Evolutionary conservation across 2,329 filamentous ascomycete species (phyloP), one percentile per base, ranked within the genome.

Genomic region (Magnaporthiopsis poae): DNA sequence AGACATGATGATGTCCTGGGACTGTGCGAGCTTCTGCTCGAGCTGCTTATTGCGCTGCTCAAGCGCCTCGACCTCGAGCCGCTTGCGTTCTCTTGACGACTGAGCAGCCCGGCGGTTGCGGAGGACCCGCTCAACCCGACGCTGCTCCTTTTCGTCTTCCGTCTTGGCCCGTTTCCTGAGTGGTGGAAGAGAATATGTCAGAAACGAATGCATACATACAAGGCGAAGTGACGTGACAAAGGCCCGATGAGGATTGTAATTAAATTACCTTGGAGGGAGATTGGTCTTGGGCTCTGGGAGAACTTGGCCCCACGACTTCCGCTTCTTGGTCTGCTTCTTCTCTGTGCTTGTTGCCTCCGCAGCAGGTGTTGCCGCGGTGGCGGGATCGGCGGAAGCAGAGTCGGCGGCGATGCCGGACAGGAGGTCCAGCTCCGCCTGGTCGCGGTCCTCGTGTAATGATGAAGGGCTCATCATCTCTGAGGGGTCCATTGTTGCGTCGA

Each of bases 301-400:
- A 76, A 96, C 91, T 79, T 99, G 95, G 64, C 95, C 95, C 95
- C 95, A 99, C 63, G 95, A 98, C 81, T 98, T 99, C 74, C 95
- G 85, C 86, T 97, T 97, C 86, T 97, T 97, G 52, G 84, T 80
- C 0, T 85, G 83, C 81, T 91, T 95, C 83, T 90, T 91, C 62
- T 88, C 85, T 0, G 77, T 71, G 2, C 69, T 13, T 0, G 73
- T 68, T 1, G 73, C 67, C 0, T 72, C 66, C 13, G 8, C 65
- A 13, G 8, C 65, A 13, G 72, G 72, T 8, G 71, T 69, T 3
- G 70, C 62, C 5, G 71, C 66, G 5, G 69, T 67, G 2, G 71
- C 66, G 1, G 70, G 33, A 1, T 71, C 68, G 7, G 67, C 61
- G 2, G 68, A 62, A 18, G 69, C 67, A 31, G 69, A 64, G 33